Base-by-base conservation (phyloP, 805 yeast genomes). In the Yamadazyma nakazawae region DNA sequence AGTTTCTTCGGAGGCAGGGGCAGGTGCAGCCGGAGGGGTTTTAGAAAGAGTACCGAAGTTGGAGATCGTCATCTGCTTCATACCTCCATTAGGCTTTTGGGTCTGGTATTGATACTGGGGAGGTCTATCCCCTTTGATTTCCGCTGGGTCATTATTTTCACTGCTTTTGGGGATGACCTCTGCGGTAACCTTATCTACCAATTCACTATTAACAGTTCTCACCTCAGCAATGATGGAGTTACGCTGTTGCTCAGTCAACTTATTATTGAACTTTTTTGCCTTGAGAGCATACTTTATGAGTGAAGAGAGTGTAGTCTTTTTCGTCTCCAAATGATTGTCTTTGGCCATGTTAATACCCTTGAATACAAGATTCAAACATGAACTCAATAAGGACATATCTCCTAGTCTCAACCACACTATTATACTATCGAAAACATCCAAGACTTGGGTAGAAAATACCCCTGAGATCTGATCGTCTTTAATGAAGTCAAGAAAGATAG, bases 361-460 rank as follows among this genome's bases (percentile, higher is more conserved):
- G 42, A 82, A 76, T 4, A 87, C 85, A 40, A 89, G 68, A 19
- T 76, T 74, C 5, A 88, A 91, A 70, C 96, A 88, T 1, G 88
- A 78, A 21, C 75, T 76, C 38, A 88, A 67, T 39, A 92, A 69
- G 2, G 89, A 85, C 6, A 79, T 71, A 63, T 91, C 97, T 49
- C 92, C 88, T 40, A 92, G 70, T 49, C 94, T 75, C 25, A 92
- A 71, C 95, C 97, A 87, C 34, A 81, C 83, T 30, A 88, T 74
- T 72, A 88, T 82, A 44, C 81, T 72, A 12, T 75, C 75, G 49
- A 91, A 79, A 0, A 94, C 80, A n/a, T 70, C 66, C 59, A 86
- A 72, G 30, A 86, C 48, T 19, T 45, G 36, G 5, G 38, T 40
- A 17, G 72, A 54, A 32, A 63, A 64, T 8, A 64, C 62, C 16